A percentile compares a stretch with the other conserved stretches of the same genome.
These are phyloP conservation scores for Chara braunii DNA, from an alignment of 139 green algal genomes.

Conservation along the genomic window DNA sequence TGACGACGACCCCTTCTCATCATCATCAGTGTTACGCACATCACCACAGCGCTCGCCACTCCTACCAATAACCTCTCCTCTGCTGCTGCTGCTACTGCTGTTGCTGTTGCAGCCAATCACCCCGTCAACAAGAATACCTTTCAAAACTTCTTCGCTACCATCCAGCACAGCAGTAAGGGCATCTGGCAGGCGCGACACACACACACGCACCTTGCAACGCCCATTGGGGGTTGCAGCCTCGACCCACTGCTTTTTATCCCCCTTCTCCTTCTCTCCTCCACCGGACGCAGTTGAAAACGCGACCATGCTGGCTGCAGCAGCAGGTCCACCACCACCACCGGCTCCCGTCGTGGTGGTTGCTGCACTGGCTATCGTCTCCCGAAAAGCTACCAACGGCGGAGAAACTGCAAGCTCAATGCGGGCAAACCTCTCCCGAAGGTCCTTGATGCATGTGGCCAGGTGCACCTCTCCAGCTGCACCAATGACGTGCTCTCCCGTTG, in stretches of 20 bases:
- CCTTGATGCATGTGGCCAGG: slow-evolving; percentile 89
- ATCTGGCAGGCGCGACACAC: slow-evolving; percentile 57
- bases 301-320: no score
- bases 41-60: no score
- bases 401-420: slow-evolving; percentile 78
- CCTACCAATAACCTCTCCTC: no score
- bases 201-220: slow-evolving; percentile 56
- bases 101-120: no score
- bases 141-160: slow-evolving; percentile 12
- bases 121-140: slow-evolving; percentile 10
- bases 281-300: slow-evolving; percentile 8
- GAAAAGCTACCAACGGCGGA: slow-evolving; percentile 84
- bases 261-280: not conserved
- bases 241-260: slow-evolving; percentile 43
- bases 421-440: slow-evolving; percentile 87
- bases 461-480: slow-evolving; percentile 92
- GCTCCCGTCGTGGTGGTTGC: no score
- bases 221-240: slow-evolving; percentile 69
- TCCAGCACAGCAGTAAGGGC: slow-evolving; percentile 19
- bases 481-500: slow-evolving; percentile 57
- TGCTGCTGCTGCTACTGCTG: no score
- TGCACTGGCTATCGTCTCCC: slow-evolving; percentile 72
- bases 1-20: no score
- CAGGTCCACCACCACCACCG: no score
- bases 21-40: no score